Evolutionary conservation across 495 filamentous ascomycete species (phyloP).

Genomic region (Neurospora hispaniola): DNA sequence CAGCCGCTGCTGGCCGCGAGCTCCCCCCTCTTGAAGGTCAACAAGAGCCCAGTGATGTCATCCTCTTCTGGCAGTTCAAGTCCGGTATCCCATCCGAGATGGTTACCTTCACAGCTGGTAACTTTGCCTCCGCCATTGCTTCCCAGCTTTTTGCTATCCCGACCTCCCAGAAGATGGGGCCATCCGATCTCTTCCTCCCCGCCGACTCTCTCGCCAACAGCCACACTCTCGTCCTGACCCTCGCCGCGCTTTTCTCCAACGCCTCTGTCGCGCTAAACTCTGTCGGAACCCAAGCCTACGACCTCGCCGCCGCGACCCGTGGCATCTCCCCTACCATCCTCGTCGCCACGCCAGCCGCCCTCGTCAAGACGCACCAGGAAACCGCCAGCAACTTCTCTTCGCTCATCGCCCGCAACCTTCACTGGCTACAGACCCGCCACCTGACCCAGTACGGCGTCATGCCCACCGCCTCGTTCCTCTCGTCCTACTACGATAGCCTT

Average conservation of each 20-base stretch:
- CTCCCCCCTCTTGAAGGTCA: slow-evolving; percentile 36
- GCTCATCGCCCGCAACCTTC: slow-evolving; percentile 32
- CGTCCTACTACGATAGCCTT: slow-evolving; percentile 46
- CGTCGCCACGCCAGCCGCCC: slow-evolving; percentile 64
- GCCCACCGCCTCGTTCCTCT: slow-evolving; percentile 52
- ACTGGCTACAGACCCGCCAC: slow-evolving; percentile 57
- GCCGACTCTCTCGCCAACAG: slow-evolving; percentile 70
- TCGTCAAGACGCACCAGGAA: slow-evolving; percentile 51
- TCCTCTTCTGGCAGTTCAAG: slow-evolving; percentile 52
- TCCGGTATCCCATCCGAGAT: slow-evolving; percentile 49
- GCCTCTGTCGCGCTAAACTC: slow-evolving; percentile 83
- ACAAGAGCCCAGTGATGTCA: slow-evolving; percentile 40
- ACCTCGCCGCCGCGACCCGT: slow-evolving; percentile 60
- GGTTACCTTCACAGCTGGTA: slow-evolving; percentile 65
- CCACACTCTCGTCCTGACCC: slow-evolving; percentile 68
- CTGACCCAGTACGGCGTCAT: slow-evolving; percentile 62
- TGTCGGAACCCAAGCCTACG: slow-evolving; percentile 58
- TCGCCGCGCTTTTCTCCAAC: slow-evolving; percentile 75
- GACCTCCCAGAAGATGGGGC: slow-evolving; percentile 54
- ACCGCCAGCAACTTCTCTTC: slow-evolving; percentile 37
- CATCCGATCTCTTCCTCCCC: slow-evolving; percentile 77
- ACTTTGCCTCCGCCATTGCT: slow-evolving; percentile 68
- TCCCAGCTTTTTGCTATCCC: slow-evolving; percentile 69
- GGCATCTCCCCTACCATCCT: slow-evolving; percentile 74
- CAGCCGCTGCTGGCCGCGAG: slow-evolving; percentile 31